Evolutionary conservation across 1,284 basidiomycete species (phyloP), one percentile per base, ranked within the genome.

Genomic region (Fomitopsis pinicola): DNA sequence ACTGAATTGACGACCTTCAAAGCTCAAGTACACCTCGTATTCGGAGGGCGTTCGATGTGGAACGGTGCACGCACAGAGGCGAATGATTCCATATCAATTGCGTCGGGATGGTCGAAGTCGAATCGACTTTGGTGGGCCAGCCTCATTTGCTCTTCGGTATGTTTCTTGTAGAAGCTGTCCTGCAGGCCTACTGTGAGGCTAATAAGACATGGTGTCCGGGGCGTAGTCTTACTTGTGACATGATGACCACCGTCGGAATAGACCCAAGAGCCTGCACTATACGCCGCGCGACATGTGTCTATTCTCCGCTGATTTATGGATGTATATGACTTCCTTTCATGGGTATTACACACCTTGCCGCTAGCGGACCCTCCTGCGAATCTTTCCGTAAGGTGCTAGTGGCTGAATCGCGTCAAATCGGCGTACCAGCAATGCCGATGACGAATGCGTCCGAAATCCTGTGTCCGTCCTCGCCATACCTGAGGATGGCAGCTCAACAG

Each of bases 31-130:
- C 55, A 61, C 56, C 56, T 58, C 58, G 53, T 45, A 70, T 63
- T 55, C 53, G 38, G 36, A 42, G 35, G 28, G 30, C 36, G 22
- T n/a, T 38, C 8, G 17, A 55, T 12, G 42, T 22, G 22, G 36
- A 61, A 52, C 26, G 15, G 14, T 9, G n/a, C 30, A 77, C 84
- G 60, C 71, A 94, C 94, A 62, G 86, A 75, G 55, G 89, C 87
- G 69, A 98, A 95, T 68, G 94, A 78, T 2, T 88, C 84, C 83
- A 94, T 92, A 74, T 98, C 97, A 60, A 98, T 92, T 1, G 96
- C 89, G 73, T 94, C 86, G 58, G 97, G 97, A 69, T 95, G 94
- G 71, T 98, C 97, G 74, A 98, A 92, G 73, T 98, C 95, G 66
- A 92, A 84, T 63, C 90, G 81, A 69, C 89, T 95, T n/a, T 86